Conservation (phyloP, 176 grass and related monocot species). For the Cenchrus purpureus region DNA sequence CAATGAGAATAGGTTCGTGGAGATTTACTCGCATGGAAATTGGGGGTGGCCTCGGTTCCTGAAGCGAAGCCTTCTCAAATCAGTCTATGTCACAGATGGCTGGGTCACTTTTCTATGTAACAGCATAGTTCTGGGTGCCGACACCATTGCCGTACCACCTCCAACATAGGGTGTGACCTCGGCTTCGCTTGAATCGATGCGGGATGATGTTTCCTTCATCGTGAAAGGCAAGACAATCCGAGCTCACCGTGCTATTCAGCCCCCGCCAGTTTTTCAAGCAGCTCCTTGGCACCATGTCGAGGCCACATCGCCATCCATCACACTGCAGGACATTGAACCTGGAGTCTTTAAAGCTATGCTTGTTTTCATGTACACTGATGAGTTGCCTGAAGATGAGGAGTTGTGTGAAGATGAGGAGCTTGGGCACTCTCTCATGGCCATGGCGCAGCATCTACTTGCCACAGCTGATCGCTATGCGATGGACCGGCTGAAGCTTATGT, state of each 20-base stretch:
- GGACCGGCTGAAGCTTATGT: slow-evolving; percentile 60
- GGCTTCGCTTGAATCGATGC: background rate
- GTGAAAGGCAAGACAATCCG: background rate
- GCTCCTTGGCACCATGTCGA: background rate
- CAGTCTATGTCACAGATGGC: background rate
- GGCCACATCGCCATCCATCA: background rate
- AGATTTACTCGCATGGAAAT: background rate
- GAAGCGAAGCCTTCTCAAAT: slow-evolving; percentile 50
- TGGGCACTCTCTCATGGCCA: background rate
- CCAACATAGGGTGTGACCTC: background rate
- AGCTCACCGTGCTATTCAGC: slow-evolving; percentile 1
- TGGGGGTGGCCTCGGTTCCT: background rate
- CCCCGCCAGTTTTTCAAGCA: background rate
- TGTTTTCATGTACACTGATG: background rate
- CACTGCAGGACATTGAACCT: background rate
- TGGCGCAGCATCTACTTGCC: slow-evolving; percentile 24
- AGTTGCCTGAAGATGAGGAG: background rate
- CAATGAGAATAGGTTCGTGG: background rate
- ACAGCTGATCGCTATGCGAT: slow-evolving; percentile 63
- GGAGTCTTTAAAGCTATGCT: background rate
- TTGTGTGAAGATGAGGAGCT: background rate
- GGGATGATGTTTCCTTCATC: background rate
- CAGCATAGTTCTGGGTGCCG: background rate
- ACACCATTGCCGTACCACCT: background rate
- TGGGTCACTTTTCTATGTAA: too few relatives aligned